Percentiles rank a stretch among this genome's conserved stretches.
These are phyloP conservation scores for Seiridium unicorne DNA, from an alignment of 2,329 filamentous ascomycete genomes.

Conservation along the genomic window DNA sequence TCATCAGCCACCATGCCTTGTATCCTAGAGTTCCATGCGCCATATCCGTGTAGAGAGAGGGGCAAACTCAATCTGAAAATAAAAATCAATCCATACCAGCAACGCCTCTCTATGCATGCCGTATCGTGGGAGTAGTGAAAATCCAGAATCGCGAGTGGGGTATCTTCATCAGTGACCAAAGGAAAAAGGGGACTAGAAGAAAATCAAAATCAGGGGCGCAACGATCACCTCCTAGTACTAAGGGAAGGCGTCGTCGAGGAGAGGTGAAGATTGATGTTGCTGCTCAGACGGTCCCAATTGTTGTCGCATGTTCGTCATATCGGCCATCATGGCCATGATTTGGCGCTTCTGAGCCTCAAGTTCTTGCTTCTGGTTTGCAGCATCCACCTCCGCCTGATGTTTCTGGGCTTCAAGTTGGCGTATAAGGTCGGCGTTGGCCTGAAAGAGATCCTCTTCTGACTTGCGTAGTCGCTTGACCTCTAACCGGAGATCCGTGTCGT, in stretches of 20 bases:
- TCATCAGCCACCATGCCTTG: no score
- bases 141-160: slow-evolving; percentile 3
- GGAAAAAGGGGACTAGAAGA: neutral
- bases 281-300: neutral
- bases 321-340: slow-evolving; percentile 44
- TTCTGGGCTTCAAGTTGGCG: slow-evolving; percentile 47
- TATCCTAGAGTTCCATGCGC: no score
- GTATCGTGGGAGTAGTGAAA: neutral
- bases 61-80: neutral
- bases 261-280: neutral
- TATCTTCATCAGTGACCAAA: neutral
- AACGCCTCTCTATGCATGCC: neutral
- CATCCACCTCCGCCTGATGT: slow-evolving; percentile 22
- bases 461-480: slow-evolving; percentile 66
- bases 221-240: neutral
- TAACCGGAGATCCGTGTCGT: slow-evolving; percentile 45
- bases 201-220: neutral
- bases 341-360: slow-evolving; percentile 9
- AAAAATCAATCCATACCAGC: neutral
- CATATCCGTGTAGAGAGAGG: neutral
- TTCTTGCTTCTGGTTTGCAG: neutral
- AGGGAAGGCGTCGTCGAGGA: neutral
- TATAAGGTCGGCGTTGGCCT: slow-evolving; percentile 8
- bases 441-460: slow-evolving; percentile 60
- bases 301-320: slow-evolving; percentile 42